Conservation (phyloP, 306 rosid genomes). For the Pterocarpus macrocarpus region DNA sequence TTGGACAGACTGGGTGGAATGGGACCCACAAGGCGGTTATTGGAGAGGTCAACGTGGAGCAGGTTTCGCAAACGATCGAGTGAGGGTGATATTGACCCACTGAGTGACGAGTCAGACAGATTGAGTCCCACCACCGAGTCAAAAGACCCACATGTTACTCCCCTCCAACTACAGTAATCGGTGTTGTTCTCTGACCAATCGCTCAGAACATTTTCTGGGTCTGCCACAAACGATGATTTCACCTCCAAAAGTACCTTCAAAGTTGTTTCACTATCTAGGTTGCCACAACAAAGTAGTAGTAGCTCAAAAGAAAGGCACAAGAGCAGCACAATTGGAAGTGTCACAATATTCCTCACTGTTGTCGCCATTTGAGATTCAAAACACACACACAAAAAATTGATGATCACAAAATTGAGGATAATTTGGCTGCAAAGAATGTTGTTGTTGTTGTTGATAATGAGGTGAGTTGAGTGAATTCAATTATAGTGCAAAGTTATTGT, state of each 20-base stretch:
- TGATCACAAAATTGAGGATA: neutral
- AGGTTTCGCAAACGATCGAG: constrained; percentile 67
- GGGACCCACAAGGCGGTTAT: constrained; percentile 77
- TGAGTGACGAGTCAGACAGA: constrained; percentile 81
- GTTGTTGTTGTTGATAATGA: neutral
- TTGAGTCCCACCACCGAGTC: constrained; percentile 66
- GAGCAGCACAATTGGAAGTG: constrained; percentile 37
- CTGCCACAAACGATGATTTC: constrained; percentile 64
- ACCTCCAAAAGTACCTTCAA: constrained; percentile 73
- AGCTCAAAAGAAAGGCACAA: constrained; percentile 33
- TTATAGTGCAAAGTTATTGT: constrained; percentile 16
- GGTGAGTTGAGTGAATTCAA: neutral
- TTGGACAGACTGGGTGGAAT: constrained; percentile 74
- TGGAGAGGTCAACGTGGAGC: constrained; percentile 79
- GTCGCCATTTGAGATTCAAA: constrained; percentile 13
- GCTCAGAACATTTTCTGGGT: constrained; percentile 68
- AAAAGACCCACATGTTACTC: constrained; percentile 58
- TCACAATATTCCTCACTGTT: constrained; percentile 12
- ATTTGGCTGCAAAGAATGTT: neutral
- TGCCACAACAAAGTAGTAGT: constrained; percentile 35
- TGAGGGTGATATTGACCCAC: constrained; percentile 74
- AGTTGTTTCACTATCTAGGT: constrained; percentile 46
- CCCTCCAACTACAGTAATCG: constrained; percentile 79
- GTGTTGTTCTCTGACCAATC: constrained; percentile 69
- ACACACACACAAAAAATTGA: neutral